Evolutionary conservation across 148 eudicot species (phyloP).

Genomic region (Rhododendron kiyosumense): DNA sequence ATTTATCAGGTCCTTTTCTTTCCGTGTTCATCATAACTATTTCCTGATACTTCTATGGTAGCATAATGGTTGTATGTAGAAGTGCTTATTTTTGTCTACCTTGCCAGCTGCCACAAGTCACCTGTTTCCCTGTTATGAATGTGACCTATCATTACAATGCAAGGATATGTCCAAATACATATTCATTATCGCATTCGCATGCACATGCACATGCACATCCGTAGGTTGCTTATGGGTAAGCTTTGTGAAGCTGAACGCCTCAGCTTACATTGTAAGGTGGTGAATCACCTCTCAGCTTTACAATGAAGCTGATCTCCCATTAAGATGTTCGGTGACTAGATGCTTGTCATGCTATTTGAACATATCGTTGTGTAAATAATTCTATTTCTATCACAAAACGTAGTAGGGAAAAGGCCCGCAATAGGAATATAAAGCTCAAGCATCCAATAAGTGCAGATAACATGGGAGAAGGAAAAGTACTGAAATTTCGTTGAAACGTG

Average conservation of each 20-base stretch:
- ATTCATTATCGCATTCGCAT: background rate
- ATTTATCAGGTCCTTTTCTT: conserved; percentile 21
- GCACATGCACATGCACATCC: background rate
- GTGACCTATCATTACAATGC: background rate
- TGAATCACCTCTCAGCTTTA: background rate
- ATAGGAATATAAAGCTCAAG: background rate
- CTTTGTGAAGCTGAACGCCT: background rate
- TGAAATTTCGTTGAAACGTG: background rate
- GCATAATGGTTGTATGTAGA: background rate
- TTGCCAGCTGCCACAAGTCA: background rate
- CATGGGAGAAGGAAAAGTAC: background rate
- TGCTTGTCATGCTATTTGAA: background rate
- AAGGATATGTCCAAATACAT: background rate
- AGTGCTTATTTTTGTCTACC: background rate
- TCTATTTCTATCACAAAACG: background rate
- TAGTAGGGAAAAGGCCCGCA: background rate
- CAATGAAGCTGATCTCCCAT: background rate
- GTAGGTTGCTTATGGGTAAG: background rate
- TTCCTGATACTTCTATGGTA: background rate
- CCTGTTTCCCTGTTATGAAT: background rate
- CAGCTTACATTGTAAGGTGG: background rate
- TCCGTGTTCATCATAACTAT: background rate
- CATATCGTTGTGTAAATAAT: background rate
- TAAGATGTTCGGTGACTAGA: background rate
- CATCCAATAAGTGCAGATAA: background rate